Percentiles rank a stretch among this genome's conserved stretches.
phyloP scores from a whole-genome alignment of 1,284 basidiomycete species.

The Earliella scabrosa region DNA sequence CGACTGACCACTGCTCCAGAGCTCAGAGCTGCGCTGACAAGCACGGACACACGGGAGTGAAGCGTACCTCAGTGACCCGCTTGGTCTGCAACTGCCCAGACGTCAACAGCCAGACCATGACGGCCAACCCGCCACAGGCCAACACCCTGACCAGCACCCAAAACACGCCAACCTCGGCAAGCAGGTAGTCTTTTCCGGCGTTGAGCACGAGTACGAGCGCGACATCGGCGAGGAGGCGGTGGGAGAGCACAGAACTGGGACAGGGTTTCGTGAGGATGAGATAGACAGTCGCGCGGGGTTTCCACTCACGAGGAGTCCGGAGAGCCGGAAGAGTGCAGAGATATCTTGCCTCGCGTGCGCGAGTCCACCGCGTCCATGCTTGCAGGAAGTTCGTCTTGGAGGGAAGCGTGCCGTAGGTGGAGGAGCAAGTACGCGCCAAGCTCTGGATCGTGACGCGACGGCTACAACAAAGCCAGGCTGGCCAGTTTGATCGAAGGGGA shows the following conservation, averaged over 20 bases:
- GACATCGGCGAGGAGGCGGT: slow-evolving; percentile 60
- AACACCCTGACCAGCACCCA: slow-evolving; percentile 75
- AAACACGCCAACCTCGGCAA: slow-evolving; percentile 70
- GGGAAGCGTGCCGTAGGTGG: too few species aligned
- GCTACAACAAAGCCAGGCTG: too few species aligned
- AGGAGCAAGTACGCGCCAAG: too few species aligned
- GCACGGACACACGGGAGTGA: not conserved
- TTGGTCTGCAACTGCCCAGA: slow-evolving; percentile 56
- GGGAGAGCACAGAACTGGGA: slow-evolving; percentile 50
- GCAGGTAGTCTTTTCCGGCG: slow-evolving; percentile 65
- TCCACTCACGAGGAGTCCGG: slow-evolving; percentile 14
- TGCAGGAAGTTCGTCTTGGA: not conserved
- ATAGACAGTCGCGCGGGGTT: not conserved
- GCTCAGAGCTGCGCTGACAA: not conserved
- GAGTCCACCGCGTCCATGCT: slow-evolving; percentile 22
- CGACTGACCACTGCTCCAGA: slow-evolving; percentile 61
- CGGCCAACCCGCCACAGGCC: slow-evolving; percentile 64
- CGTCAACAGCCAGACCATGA: slow-evolving; percentile 58
- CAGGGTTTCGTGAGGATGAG: not conserved
- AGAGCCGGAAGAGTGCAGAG: slow-evolving; percentile 15
- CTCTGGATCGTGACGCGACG: not conserved
- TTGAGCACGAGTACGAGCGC: slow-evolving; percentile 66
- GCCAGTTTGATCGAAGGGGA: not conserved
- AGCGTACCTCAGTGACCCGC: slow-evolving; percentile 59
- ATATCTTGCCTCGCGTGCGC: slow-evolving; percentile 22